Base-by-base conservation (phyloP, 164 flowering plant species). In the Piper longum region DNA sequence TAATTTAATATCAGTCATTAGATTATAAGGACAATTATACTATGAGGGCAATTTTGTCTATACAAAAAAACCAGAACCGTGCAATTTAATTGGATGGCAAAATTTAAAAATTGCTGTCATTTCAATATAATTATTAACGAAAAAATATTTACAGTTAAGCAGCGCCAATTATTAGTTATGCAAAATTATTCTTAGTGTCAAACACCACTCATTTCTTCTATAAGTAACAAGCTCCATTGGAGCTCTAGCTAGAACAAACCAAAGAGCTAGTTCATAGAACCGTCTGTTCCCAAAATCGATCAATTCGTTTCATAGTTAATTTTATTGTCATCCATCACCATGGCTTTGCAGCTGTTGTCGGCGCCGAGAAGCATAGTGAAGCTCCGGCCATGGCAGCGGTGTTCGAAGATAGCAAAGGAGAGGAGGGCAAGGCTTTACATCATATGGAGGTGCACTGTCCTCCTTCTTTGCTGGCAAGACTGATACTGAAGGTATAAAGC, bases 361-460 rank as follows among this genome's bases (percentile, higher is more conserved):
- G 36, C 2, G 2, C 60, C 19, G 11, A 26, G 69, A 44, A 56
- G 76, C 39, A 45, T 26, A 26, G 1, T 72, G 4, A 82, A 71
- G 66, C 52, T 64, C 36, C 66, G 75, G 41, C 62, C 75, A 4
- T 68, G 77, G 78, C 67, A 65, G 41, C 36, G 83, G 67, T 76
- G 81, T 54, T 80, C 83, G 9, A 78, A 74, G 79, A 70, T 67
- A 1, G 36, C 75, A 2, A 43, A 70, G 36, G 77, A 81, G 69
- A 79, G 77, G 60, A 55, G 74, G 63, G 73, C 83, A 0, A 66
- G 85, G 18, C 71, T 81, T 26, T 83, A 83, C 44, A 81, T 83
- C 51, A 74, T 83, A 48, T 83, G 88, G 88, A 77, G 80, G 66
- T 82, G 86, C 60, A 70, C 81, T 0, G 80, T 82, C 61, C 66